Conservation (phyloP, 805 yeast genomes). For the Saccharomycopsis sp. region DNA sequence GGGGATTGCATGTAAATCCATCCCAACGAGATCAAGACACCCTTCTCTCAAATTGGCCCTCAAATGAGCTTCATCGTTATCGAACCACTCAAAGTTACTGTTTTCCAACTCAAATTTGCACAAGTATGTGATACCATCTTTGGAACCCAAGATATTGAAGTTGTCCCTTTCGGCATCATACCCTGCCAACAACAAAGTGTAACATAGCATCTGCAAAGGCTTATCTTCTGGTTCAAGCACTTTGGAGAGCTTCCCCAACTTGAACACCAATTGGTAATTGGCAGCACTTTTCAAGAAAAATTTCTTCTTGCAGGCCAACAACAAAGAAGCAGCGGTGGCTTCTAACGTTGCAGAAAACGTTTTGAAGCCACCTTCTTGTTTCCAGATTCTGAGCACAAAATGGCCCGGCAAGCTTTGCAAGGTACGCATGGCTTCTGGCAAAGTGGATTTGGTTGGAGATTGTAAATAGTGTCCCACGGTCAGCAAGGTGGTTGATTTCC, state of each 20-base stretch:
- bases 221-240: conserved; percentile 62
- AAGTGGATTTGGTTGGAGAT: conserved; percentile 1
- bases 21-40: conserved; percentile 61
- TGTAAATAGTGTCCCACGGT: conserved; percentile 4
- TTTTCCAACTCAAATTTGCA: conserved; percentile 71
- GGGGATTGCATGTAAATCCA: conserved; percentile 78
- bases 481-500: background rate
- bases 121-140: conserved; percentile 63
- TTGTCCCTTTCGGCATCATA: conserved; percentile 63
- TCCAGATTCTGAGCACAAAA: conserved; percentile 62
- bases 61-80: conserved; percentile 27
- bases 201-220: conserved; percentile 71
- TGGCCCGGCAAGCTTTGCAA: conserved; percentile 27
- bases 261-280: conserved; percentile 66
- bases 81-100: conserved; percentile 48
- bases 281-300: conserved; percentile 62
- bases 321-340: conserved; percentile 66
- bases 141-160: conserved; percentile 69
- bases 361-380: conserved; percentile 76
- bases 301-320: conserved; percentile 65
- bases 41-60: conserved; percentile 55
- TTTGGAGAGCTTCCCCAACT: conserved; percentile 69
- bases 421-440: conserved; percentile 10
- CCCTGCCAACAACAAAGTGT: conserved; percentile 65
- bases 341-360: conserved; percentile 70